phyloP scores from a whole-genome alignment of 2,329 filamentous ascomycete genomes.

The Chaetothyriales sp. region DNA sequence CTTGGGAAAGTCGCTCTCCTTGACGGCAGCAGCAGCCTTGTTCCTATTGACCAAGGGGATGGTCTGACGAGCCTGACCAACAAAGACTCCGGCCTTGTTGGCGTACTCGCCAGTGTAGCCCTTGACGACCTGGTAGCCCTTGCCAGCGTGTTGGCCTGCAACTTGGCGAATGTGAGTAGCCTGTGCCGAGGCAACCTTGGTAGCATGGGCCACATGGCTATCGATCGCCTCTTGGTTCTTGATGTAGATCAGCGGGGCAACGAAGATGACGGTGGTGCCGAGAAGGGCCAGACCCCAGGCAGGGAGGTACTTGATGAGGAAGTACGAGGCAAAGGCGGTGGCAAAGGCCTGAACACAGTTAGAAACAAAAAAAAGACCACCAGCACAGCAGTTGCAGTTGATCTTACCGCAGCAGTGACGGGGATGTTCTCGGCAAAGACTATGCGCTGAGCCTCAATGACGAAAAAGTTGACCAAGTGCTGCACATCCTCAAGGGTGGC shows the following conservation, averaged over 20 bases:
- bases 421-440: conserved; percentile 51
- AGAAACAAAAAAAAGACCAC: conserved; percentile 51
- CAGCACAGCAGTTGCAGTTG: not conserved
- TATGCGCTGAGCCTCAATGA: conserved; percentile 52
- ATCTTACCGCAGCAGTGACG: conserved; percentile 43
- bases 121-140: conserved; percentile 42
- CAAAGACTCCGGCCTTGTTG: conserved; percentile 43
- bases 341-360: conserved; percentile 41
- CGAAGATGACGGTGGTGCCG: conserved; percentile 40
- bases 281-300: conserved; percentile 48
- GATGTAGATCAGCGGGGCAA: conserved; percentile 48
- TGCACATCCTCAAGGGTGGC: conserved; percentile 46
- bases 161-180: conserved; percentile 45
- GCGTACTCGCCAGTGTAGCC: conserved; percentile 46
- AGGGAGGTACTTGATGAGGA: conserved; percentile 50
- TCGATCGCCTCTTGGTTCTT: conserved; percentile 52
- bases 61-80: conserved; percentile 25
- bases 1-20: conserved; percentile 37
- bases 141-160: conserved; percentile 44
- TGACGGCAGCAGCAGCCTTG: conserved; percentile 18
- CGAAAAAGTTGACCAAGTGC: conserved; percentile 52
- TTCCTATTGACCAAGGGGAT: conserved; percentile 12
- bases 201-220: conserved; percentile 39
- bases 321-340: conserved; percentile 45
- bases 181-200: conserved; percentile 41